Percentiles rank a stretch among this genome's conserved stretches.
Evolutionary conservation across 768 basidiomycete species (phyloP).

Genomic region (Zangia roseola): DNA sequence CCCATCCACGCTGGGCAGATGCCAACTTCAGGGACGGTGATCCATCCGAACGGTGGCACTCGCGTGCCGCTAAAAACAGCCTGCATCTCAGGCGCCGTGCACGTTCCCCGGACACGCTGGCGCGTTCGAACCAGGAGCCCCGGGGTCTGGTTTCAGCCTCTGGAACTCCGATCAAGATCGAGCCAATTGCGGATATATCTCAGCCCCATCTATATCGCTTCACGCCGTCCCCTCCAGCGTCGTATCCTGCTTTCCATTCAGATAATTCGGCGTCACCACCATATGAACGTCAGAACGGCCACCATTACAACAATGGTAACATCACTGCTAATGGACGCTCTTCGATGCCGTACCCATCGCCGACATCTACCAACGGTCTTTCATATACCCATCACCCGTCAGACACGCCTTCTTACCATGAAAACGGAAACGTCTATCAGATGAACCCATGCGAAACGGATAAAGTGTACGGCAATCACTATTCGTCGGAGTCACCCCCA

Average conservation of each 20-base stretch:
- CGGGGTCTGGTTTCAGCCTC: constrained; percentile 43
- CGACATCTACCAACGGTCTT: constrained; percentile 34
- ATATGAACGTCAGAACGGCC: constrained; percentile 34
- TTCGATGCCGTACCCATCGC: constrained; percentile 35
- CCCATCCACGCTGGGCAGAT: constrained; percentile 86
- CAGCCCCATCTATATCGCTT: constrained; percentile 64
- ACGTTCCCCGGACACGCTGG: constrained; percentile 37
- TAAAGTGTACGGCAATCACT: constrained; percentile 35
- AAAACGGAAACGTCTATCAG: constrained; percentile 37
- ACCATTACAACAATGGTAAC: constrained; percentile 33
- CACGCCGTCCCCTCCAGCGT: constrained; percentile 58
- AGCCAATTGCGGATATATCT: constrained; percentile 50
- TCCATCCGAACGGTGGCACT: constrained; percentile 84
- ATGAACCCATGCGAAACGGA: constrained; percentile 35
- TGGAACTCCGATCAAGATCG: constrained; percentile 67
- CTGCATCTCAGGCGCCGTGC: constrained; percentile 43
- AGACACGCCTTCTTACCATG: constrained; percentile 33
- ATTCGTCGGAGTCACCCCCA: constrained; percentile 29
- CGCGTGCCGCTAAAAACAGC: constrained; percentile 70
- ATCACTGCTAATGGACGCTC: constrained; percentile 26
- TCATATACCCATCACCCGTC: constrained; percentile 34
- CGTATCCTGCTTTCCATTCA: constrained; percentile 52
- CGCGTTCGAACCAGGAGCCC: constrained; percentile 35
- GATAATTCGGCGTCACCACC: constrained; percentile 39
- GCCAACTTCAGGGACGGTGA: constrained; percentile 76